Evolutionary conservation across 306 rosid species (phyloP).

Genomic region (Gleditsia sinensis): DNA sequence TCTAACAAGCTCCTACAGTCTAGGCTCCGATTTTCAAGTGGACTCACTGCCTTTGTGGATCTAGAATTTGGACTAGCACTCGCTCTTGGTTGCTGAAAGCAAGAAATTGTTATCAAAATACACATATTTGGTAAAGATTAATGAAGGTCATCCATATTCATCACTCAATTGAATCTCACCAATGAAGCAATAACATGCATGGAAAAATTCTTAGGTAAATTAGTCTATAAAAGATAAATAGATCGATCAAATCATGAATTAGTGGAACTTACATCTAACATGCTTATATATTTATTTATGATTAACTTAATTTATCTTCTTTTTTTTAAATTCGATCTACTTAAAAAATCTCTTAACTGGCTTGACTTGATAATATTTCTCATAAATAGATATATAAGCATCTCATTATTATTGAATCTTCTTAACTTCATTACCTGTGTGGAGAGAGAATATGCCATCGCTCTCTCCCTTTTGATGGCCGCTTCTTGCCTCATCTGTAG

Average conservation of each 20-base stretch:
- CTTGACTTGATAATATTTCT: no score
- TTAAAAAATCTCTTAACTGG: no score
- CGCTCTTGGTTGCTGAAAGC: conserved; percentile 53
- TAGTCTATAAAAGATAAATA: no score
- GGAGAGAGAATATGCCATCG: conserved; percentile 72
- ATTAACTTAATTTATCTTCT: no score
- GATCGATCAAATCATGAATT: no score
- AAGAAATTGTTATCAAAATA: neutral
- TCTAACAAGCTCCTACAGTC: conserved; percentile 66
- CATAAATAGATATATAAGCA: no score
- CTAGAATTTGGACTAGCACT: conserved; percentile 65
- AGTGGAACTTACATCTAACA: no score
- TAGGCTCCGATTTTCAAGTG: conserved; percentile 44
- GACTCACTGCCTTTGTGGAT: conserved; percentile 40
- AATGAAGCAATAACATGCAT: neutral
- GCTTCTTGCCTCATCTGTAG: conserved; percentile 77
- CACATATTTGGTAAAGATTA: neutral
- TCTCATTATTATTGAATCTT: neutral
- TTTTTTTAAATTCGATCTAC: no score
- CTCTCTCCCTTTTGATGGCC: conserved; percentile 80
- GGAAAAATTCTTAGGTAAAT: no score
- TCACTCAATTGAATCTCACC: neutral
- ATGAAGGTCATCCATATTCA: neutral
- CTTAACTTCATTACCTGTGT: conserved; percentile 66
- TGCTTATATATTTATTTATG: no score